phyloP scores from a whole-genome alignment of 345 rosid species.

The Eucalyptus viminalis region DNA sequence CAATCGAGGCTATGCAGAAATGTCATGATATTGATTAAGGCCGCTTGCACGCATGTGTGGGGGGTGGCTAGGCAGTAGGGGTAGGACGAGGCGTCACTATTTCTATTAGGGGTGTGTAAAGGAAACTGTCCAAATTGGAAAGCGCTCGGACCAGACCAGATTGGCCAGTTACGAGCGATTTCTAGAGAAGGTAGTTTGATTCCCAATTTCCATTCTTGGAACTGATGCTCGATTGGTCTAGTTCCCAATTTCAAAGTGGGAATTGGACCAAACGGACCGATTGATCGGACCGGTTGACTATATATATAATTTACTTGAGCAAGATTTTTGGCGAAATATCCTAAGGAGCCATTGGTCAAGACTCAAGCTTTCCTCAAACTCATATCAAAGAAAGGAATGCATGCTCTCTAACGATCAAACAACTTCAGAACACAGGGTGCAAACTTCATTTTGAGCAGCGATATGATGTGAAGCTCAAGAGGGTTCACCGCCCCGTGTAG shows the following conservation, averaged over 20 bases:
- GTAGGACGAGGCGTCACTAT: rapidly evolving
- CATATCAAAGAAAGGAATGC: no score
- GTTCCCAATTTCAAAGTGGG: rapidly evolving
- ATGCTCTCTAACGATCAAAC: no score
- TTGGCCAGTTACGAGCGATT: rapidly evolving
- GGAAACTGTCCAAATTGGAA: rapidly evolving
- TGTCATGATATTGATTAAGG: neutral
- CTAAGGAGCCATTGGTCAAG: no score
- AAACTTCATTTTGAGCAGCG: no score
- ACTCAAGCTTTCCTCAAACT: no score
- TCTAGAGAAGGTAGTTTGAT: rapidly evolving
- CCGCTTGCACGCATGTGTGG: rapidly evolving
- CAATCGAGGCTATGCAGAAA: neutral
- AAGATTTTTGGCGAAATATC: no score
- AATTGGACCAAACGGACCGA: rapidly evolving
- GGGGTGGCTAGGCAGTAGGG: rapidly evolving
- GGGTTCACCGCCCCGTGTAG: no score
- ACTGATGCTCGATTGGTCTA: rapidly evolving
- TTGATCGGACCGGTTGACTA: rapidly evolving
- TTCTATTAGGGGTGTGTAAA: no score
- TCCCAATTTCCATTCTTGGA: rapidly evolving
- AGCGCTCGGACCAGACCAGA: rapidly evolving
- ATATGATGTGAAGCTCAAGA: no score
- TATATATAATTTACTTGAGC: no score
- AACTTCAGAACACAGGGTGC: no score